Evolutionary conservation across 192 early-diverging fungal species (phyloP).

Genomic region (Lobulomyces angularis): DNA sequence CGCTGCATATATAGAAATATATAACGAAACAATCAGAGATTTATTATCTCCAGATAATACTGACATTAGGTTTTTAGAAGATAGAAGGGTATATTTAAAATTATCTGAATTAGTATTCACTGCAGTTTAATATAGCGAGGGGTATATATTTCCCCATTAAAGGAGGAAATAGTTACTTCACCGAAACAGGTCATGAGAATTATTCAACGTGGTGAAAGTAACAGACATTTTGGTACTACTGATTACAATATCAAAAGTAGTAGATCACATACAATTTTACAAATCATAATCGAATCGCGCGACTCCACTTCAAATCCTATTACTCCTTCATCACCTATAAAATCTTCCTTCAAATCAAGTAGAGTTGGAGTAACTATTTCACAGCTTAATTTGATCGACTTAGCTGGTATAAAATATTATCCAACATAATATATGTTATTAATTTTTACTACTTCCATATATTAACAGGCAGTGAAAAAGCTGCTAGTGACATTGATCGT

Average conservation of each 20-base stretch:
- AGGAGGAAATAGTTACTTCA: constrained; percentile 61
- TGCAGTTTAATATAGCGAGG: constrained; percentile 32
- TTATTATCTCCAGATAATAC: constrained; percentile 62
- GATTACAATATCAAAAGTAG: constrained; percentile 83
- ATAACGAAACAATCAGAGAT: constrained; percentile 83
- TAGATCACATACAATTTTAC: constrained; percentile 87
- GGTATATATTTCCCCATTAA: constrained; percentile 58
- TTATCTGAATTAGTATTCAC: not conserved
- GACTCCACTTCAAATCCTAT: constrained; percentile 4
- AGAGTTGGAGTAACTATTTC: constrained; percentile 8
- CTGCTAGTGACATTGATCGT: constrained; percentile 60
- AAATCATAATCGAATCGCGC: constrained; percentile 44
- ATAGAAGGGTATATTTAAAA: constrained; percentile 21
- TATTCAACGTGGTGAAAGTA: constrained; percentile 59
- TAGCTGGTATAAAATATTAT: too few species aligned
- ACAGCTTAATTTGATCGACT: constrained; percentile 69
- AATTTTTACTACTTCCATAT: too few species aligned
- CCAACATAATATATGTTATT: too few species aligned
- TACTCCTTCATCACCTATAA: constrained; percentile 24
- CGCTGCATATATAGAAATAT: constrained; percentile 89
- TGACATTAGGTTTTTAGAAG: constrained; percentile 72
- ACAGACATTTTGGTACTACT: constrained; percentile 70
- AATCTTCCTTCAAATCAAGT: constrained; percentile 5
- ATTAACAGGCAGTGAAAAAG: constrained; percentile 90
- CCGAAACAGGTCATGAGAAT: constrained; percentile 62